Base-by-base conservation (phyloP, 805 yeast genomes). In the Candida nanaspora region DNA sequence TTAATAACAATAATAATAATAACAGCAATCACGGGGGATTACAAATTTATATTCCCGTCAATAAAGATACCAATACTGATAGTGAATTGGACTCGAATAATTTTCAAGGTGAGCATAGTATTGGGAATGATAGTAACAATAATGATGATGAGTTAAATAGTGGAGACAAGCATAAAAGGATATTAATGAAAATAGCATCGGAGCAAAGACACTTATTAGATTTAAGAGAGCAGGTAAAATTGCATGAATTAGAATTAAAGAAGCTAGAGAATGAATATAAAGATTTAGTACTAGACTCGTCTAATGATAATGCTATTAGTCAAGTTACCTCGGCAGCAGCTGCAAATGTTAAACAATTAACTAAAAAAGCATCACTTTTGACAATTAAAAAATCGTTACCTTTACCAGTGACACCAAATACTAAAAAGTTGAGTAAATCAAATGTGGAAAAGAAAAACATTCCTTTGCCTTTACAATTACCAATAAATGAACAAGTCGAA, bases 171-270 rank as follows among this genome's bases (percentile, higher is more conserved):
- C 40, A 38, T 14, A 45, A 51, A 20, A 41, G 46, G 8, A 14
- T 72, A 15, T 50, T 72, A 29, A 66, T 56, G 39, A 55, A 57
- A 33, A 47, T 72, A 38, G 78, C 83, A 0, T 50, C 69, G 2
- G 78, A 79, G 50, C 81, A 78, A 49, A 65, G 79, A 44, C 68
- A 68, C 41, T 67, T 78, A 8, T 45, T 66, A 15, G 81, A 76
- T 37, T 52, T 74, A 42, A 72, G 70, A 49, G 57, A 63, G n/a
- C 64, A 66, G 46, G 54, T 78, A n/a, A 51, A 60, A 14, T 56
- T 55, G 29, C 55, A 70, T 3, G 68, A 69, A 46, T 49, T 48
- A 4, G 75, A 72, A 25, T 44, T 73, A 19, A 50, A 49, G 14
- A 47, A 48, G 4, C 42, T 72, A 27, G 72, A 70, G 39, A 29